Evolutionary conservation across 129 eudicot genomes (phyloP).

Genomic region (Artemisia tridentata): DNA sequence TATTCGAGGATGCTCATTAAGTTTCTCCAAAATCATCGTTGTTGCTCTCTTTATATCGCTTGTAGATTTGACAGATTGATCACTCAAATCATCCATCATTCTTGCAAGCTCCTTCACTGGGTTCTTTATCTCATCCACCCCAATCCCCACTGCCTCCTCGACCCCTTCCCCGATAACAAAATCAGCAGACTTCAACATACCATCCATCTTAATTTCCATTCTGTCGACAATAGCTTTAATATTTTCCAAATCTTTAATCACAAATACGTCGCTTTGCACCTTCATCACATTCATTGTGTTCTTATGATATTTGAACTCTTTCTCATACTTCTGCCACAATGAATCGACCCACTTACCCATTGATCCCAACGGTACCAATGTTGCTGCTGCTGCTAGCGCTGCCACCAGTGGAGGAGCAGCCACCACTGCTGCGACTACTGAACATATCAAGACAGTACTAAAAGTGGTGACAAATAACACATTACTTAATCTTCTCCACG

Average conservation of each 20-base stretch:
- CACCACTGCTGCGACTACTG: conserved; percentile 50
- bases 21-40: not conserved
- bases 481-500: conserved; percentile 49
- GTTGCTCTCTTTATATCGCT: not conserved
- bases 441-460: conserved; percentile 48
- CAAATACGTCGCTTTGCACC: not conserved
- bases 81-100: not conserved
- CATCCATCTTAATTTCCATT: not conserved
- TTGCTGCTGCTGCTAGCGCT: conserved; percentile 54
- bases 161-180: not conserved
- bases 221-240: not conserved
- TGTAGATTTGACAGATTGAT: not conserved
- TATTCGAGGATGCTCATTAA: not conserved
- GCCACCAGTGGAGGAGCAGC: conserved; percentile 55
- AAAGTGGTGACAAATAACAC: conserved; percentile 45
- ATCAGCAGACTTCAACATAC: not conserved
- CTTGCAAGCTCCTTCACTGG: not conserved
- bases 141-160: not conserved
- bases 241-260: conserved; percentile 8
- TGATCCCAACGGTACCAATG: conserved; percentile 33
- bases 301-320: not conserved
- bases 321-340: not conserved
- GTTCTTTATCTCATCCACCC: conserved; percentile 1
- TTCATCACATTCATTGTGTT: not conserved
- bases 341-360: conserved; percentile 6